Percentiles rank a stretch among this genome's conserved stretches.
Evolutionary conservation across 345 rosid genomes (phyloP).

Genomic region (Excoecaria agallocha): DNA sequence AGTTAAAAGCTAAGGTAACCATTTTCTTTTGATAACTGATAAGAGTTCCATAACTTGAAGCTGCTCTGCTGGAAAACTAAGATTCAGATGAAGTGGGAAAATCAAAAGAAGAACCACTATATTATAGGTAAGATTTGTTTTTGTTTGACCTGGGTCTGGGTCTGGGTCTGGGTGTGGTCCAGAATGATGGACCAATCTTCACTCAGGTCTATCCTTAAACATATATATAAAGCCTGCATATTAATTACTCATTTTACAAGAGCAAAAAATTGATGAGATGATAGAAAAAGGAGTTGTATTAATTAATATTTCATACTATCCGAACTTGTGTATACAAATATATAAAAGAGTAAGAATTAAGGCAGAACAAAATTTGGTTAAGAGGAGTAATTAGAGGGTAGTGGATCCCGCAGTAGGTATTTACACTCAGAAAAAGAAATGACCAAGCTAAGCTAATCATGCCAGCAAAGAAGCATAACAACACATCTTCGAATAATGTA

Average conservation of each 20-base stretch:
- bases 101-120: not conserved
- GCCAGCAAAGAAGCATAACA: conserved; percentile 83
- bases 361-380: not conserved
- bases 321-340: not conserved
- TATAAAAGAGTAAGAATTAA: not conserved
- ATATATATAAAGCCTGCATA: not conserved
- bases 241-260: not conserved
- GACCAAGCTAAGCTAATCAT: conserved; percentile 43
- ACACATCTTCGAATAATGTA: conserved; percentile 86
- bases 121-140: not conserved
- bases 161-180: not conserved
- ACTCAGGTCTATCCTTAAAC: not conserved
- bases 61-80: too few species aligned
- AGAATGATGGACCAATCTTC: not conserved
- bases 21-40: too few species aligned
- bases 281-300: not conserved
- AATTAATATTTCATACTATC: conserved; percentile 5
- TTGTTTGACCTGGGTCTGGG: too few species aligned
- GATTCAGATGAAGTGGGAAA: not conserved
- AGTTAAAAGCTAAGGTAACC: too few species aligned
- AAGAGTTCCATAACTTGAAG: too few species aligned
- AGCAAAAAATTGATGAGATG: not conserved
- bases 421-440: conserved; percentile 34
- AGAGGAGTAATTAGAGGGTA: not conserved
- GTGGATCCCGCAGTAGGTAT: conserved; percentile 24